phyloP scores from a whole-genome alignment of 108 stramenopile species.

The Discostella pseudostelligera region DNA sequence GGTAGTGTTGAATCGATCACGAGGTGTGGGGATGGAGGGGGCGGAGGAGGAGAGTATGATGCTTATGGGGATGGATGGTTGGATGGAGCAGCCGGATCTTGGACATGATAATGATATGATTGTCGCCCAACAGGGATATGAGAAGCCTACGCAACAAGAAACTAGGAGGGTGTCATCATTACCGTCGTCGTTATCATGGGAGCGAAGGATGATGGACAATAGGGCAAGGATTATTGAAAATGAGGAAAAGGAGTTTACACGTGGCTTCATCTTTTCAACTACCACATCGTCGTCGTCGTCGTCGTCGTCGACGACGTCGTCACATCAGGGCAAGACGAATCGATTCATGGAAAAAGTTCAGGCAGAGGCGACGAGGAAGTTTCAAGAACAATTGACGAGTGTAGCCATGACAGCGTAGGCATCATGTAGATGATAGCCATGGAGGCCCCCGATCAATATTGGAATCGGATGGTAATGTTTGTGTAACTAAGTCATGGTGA shows the following conservation, averaged over 20 bases:
- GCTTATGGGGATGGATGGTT: conserved; percentile 23
- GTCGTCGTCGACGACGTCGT: neutral
- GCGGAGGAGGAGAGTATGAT: neutral
- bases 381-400: conserved; percentile 29
- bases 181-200: conserved; percentile 1
- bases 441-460: no score
- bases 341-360: conserved; percentile 20
- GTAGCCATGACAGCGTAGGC: conserved; percentile 30
- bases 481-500: no score
- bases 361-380: conserved; percentile 19
- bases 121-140: no score
- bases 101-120: neutral
- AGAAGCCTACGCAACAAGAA: neutral
- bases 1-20: neutral
- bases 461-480: no score
- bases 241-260: conserved; percentile 20
- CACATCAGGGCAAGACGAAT: conserved; percentile 1
- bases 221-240: conserved; percentile 18
- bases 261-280: neutral
- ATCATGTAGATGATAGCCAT: no score
- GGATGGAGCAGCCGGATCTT: neutral
- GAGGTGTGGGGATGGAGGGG: conserved; percentile 8
- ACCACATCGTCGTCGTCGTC: neutral
- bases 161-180: neutral
- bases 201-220: conserved; percentile 17